Evolutionary conservation across 805 yeast genomes (phyloP).

Genomic region (Hanseniaspora pseudoguilliermondii): DNA sequence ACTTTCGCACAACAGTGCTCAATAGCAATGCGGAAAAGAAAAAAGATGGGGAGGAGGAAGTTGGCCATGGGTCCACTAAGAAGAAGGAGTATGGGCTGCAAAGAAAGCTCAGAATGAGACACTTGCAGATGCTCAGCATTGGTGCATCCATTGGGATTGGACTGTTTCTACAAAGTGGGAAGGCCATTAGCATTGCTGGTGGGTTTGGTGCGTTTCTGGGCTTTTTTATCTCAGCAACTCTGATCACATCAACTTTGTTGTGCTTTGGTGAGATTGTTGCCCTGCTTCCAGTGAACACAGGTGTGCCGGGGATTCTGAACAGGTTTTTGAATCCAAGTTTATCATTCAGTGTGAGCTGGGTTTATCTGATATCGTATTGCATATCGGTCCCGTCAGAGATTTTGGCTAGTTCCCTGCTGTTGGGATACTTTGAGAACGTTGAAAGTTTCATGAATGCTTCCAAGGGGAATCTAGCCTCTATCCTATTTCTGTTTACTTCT

Average conservation of each 20-base stretch:
- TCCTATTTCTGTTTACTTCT: slow-evolving; percentile 39
- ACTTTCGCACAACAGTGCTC: not conserved
- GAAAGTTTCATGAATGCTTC: slow-evolving; percentile 18
- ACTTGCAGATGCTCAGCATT: slow-evolving; percentile 63
- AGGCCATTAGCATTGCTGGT: slow-evolving; percentile 61
- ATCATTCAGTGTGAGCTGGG: slow-evolving; percentile 62
- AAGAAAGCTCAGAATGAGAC: slow-evolving; percentile 50
- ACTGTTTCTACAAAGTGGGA: slow-evolving; percentile 53
- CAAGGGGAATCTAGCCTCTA: slow-evolving; percentile 30
- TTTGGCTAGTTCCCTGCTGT: slow-evolving; percentile 66
- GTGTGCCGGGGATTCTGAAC: slow-evolving; percentile 62
- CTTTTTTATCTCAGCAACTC: slow-evolving; percentile 47
- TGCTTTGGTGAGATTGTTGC: slow-evolving; percentile 77
- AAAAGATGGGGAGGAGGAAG: slow-evolving; percentile 14
- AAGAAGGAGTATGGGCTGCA: slow-evolving; percentile 27
- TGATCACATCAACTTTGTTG: slow-evolving; percentile 56
- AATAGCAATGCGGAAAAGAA: slow-evolving; percentile 10
- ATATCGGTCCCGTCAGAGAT: slow-evolving; percentile 68
- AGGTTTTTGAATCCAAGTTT: slow-evolving; percentile 67
- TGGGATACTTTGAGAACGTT: slow-evolving; percentile 44
- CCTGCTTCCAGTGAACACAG: slow-evolving; percentile 63
- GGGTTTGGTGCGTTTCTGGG: slow-evolving; percentile 67
- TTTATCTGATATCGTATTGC: slow-evolving; percentile 61
- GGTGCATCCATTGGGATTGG: slow-evolving; percentile 78
- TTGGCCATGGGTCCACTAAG: slow-evolving; percentile 12